Evolutionary conservation across 768 basidiomycete species (phyloP), one percentile per base, ranked within the genome.

Genomic region (Cyclocybe cylindracea): DNA sequence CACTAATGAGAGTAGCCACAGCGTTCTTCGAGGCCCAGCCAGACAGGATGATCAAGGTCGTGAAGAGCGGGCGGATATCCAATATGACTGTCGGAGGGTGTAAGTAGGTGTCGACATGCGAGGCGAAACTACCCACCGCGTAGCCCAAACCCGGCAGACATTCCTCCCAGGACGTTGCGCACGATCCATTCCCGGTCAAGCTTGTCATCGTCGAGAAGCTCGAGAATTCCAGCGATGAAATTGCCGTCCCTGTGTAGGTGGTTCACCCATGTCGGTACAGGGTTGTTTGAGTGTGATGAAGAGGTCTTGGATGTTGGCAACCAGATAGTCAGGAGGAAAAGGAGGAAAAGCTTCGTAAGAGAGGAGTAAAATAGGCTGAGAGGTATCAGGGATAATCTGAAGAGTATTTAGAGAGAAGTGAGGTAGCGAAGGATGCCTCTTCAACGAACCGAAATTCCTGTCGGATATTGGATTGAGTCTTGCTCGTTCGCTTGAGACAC

Each of bases 71-170:
- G 59, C 87, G 84, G 36, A 83, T 82, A 56, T 92, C 89, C 31
- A 94, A 69, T 34, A 91, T 89, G 7, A 94, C 91, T 91, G 51
- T 9, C 37, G 11, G 41, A 11, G 9, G 24, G 36, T 16, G 37
- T 16, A 18, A 39, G 43, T 33, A 43, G 38, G 35, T n/a, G 41
- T 7, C 4, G 7, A 10, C 7, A 48, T 11, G 34, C 5, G 7
- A 42, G 3, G 41, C 24, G 29, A 53, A 56, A 32, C 24, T 0
- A 63, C 73, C 39, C 60, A 91, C 91, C 88, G 61, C 91, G 81
- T 47, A 94, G 66, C 0, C 90, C 91, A 65, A 93, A 94, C 1
- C 91, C 91, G 32, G 91, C 87, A 9, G 90, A 86, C 83, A 94
- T 86, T 0, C 91, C 91, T 9, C 91, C 91, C 2, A 94, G 72